These are phyloP conservation scores for Tolypocladium inflatum DNA, from an alignment of 2,329 filamentous ascomycete genomes.

Conservation along the genomic window DNA sequence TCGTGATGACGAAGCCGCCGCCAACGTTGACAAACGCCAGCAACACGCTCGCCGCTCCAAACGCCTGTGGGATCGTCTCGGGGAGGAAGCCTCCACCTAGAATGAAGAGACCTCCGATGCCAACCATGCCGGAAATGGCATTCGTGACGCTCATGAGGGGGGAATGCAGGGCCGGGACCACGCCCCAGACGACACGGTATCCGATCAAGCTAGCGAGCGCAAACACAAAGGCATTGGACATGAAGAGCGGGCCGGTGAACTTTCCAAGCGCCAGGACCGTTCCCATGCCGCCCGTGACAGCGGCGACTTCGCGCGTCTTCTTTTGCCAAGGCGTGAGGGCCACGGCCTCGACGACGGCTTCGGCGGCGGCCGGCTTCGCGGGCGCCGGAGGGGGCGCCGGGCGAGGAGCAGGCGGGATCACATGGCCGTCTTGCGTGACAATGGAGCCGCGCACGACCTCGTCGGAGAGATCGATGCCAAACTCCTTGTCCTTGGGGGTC, in stretches of 20 bases:
- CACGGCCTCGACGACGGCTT: constrained; percentile 42
- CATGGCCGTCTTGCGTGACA: constrained; percentile 67
- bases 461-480: constrained; percentile 70
- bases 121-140: constrained; percentile 87
- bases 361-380: constrained; percentile 29
- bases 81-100: constrained; percentile 75
- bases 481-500: constrained; percentile 65
- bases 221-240: constrained; percentile 81
- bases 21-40: constrained; percentile 83
- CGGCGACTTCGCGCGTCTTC: constrained; percentile 63
- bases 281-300: constrained; percentile 70
- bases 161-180: constrained; percentile 72
- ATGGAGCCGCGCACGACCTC: constrained; percentile 82
- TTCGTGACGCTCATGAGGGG: constrained; percentile 91
- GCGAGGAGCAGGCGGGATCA: constrained; percentile 67
- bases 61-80: constrained; percentile 65
- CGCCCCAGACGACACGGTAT: constrained; percentile 83
- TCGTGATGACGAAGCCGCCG: constrained; percentile 84
- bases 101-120: constrained; percentile 79
- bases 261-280: constrained; percentile 69
- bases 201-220: constrained; percentile 76
- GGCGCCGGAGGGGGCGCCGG: constrained; percentile 48
- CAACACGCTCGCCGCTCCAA: constrained; percentile 72
- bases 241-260: constrained; percentile 72
- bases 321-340: constrained; percentile 77